These are phyloP conservation scores for Boletus edulis DNA, from an alignment of 768 basidiomycete genomes.

Conservation along the genomic window DNA sequence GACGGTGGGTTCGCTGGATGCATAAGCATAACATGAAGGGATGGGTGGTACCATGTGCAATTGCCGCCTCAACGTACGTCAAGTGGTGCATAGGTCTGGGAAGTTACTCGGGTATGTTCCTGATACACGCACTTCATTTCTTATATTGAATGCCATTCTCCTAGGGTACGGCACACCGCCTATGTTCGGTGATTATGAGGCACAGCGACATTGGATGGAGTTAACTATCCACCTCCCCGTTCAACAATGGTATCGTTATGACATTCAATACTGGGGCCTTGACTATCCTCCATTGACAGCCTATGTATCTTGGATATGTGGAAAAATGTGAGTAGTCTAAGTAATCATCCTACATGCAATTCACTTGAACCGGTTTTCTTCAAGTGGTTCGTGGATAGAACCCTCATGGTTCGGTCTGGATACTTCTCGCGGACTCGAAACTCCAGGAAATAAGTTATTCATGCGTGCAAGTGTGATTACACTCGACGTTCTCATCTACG, in stretches of 20 bases:
- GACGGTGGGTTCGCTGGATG: slow-evolving; percentile 78
- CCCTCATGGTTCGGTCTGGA: slow-evolving; percentile 70
- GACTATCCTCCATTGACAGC: slow-evolving; percentile 96
- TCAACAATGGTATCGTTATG: slow-evolving; percentile 83
- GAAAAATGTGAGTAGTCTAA: slow-evolving; percentile 56
- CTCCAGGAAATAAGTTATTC: slow-evolving; percentile 60
- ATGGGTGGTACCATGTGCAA: slow-evolving; percentile 56
- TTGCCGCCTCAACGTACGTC: slow-evolving; percentile 54
- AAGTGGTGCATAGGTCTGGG: slow-evolving; percentile 74
- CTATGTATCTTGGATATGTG: slow-evolving; percentile 84
- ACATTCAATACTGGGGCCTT: slow-evolving; percentile 89
- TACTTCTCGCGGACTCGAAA: slow-evolving; percentile 71
- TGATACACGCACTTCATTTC: not conserved
- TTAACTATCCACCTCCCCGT: slow-evolving; percentile 75
- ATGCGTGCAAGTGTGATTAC: slow-evolving; percentile 78
- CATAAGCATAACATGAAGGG: slow-evolving; percentile 58
- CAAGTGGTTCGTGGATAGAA: slow-evolving; percentile 49
- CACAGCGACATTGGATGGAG: slow-evolving; percentile 96
- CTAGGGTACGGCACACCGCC: slow-evolving; percentile 70
- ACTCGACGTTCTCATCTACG: slow-evolving; percentile 69
- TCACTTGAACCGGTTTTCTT: slow-evolving; percentile 1
- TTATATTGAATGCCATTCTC: not conserved
- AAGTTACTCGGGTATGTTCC: slow-evolving; percentile 73
- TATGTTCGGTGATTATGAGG: slow-evolving; percentile 91
- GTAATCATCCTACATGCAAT: slow-evolving; percentile 2